phyloP scores from a whole-genome alignment of 2,329 filamentous ascomycete genomes.

The Pseudogymnoascus sp. region DNA sequence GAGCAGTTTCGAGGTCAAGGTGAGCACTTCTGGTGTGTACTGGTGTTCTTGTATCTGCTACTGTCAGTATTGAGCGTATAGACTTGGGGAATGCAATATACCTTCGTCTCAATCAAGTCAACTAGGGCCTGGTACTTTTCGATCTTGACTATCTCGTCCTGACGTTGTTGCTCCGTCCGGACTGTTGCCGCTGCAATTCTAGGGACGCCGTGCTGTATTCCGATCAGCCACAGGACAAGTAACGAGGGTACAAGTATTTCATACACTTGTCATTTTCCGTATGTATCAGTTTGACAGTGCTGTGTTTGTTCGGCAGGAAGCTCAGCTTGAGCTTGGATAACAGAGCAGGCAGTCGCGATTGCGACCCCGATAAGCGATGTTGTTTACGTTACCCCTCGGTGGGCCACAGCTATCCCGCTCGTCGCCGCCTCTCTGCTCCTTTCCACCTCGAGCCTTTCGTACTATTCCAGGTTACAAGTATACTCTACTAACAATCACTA shows the following conservation, averaged over 20 bases:
- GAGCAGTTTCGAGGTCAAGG: conserved; percentile 64
- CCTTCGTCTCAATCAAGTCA: conserved; percentile 56
- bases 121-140: conserved; percentile 66
- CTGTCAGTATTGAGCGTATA: conserved; percentile 14
- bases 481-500: conserved; percentile 2
- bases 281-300: background rate
- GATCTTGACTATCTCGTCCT: conserved; percentile 68
- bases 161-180: conserved; percentile 60
- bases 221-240: conserved; percentile 23
- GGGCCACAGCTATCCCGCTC: background rate
- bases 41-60: conserved; percentile 25
- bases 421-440: background rate
- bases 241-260: conserved; percentile 14
- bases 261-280: conserved; percentile 31
- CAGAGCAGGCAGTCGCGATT: conserved; percentile 9
- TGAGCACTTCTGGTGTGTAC: conserved; percentile 45
- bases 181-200: conserved; percentile 51
- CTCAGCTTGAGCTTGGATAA: background rate
- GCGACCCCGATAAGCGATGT: background rate
- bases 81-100: conserved; percentile 27
- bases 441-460: conserved; percentile 8
- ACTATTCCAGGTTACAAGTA: background rate
- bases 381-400: conserved; percentile 5
- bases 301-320: background rate
- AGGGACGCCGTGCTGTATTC: conserved; percentile 69